Percentiles rank a stretch among this genome's conserved stretches.
These are phyloP conservation scores for Cladosporium sp. DNA, from an alignment of 2,329 filamentous ascomycete genomes.

Conservation along the genomic window DNA sequence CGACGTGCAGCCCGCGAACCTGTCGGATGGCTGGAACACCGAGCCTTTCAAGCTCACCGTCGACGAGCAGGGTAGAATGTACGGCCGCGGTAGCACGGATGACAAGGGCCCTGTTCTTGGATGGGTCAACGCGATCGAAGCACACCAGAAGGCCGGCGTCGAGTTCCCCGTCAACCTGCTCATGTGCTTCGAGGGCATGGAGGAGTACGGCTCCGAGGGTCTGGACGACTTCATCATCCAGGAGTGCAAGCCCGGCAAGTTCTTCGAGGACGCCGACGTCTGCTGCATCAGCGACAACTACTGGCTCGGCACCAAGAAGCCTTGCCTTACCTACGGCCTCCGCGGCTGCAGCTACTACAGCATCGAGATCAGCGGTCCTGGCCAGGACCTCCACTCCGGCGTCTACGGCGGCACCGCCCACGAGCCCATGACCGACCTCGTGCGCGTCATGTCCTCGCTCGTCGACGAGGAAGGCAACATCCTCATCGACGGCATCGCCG, in stretches of 20 bases:
- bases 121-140: conserved; percentile 97
- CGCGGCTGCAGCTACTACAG: conserved; percentile 98
- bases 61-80: conserved; percentile 91
- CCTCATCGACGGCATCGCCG: conserved; percentile 85
- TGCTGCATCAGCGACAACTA: conserved; percentile 99
- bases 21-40: conserved; percentile 91
- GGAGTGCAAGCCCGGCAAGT: conserved; percentile 72
- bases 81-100: conserved; percentile 88
- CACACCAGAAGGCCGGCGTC: conserved; percentile 88
- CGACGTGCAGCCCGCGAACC: conserved; percentile 92
- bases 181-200: conserved; percentile 99
- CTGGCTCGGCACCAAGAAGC: conserved; percentile 98
- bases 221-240: conserved; percentile 89
- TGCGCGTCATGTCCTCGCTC: conserved; percentile 73
- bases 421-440: conserved; percentile 96
- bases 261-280: conserved; percentile 91
- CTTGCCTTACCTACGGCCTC: conserved; percentile 93
- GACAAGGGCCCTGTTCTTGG: conserved; percentile 97
- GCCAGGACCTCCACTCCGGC: conserved; percentile 89
- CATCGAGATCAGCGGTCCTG: conserved; percentile 83
- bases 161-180: conserved; percentile 96
- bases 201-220: conserved; percentile 96
- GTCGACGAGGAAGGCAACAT: conserved; percentile 92
- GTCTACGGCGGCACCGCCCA: conserved; percentile 95
- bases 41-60: conserved; percentile 87